Conservation (phyloP, 441 rosid species). For the Adansonia grandidieri region DNA sequence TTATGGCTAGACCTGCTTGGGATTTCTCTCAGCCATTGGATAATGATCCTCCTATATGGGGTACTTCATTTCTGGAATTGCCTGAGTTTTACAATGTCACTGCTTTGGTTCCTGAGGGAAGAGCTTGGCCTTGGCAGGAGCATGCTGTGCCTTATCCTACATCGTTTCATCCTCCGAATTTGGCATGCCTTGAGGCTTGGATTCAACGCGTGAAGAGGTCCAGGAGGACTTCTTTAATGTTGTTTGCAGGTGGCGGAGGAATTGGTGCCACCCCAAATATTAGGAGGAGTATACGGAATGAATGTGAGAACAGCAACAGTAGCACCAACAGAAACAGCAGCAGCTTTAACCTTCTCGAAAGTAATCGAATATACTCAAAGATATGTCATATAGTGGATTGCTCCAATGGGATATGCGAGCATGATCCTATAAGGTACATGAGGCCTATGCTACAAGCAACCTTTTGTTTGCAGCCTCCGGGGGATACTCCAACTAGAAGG, state of each 20-base stretch:
- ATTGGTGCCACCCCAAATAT: conserved; percentile 61
- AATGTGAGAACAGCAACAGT: conserved; percentile 46
- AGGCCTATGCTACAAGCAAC: conserved; percentile 72
- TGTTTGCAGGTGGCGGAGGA: conserved; percentile 93
- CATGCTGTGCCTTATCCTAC: conserved; percentile 88
- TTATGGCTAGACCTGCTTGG: conserved; percentile 97
- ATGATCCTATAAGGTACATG: conserved; percentile 80
- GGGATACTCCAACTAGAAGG: conserved; percentile 84
- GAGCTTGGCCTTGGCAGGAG: conserved; percentile 92
- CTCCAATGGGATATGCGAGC: conserved; percentile 88
- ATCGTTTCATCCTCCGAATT: conserved; percentile 79
- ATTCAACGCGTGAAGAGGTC: conserved; percentile 64
- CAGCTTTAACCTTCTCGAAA: neutral
- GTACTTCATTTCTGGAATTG: conserved; percentile 81
- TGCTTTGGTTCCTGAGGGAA: conserved; percentile 67
- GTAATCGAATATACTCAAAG: conserved; percentile 32
- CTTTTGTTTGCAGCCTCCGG: conserved; percentile 89
- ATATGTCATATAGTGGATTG: conserved; percentile 83
- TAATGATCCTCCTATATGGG: conserved; percentile 85
- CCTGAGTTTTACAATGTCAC: conserved; percentile 77
- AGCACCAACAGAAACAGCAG: conserved; percentile 22
- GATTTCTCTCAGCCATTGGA: conserved; percentile 80
- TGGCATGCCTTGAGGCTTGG: conserved; percentile 67
- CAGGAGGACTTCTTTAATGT: conserved; percentile 57
- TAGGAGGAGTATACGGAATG: conserved; percentile 76